Conservation (phyloP, 2,329 filamentous ascomycete species). For the Claviceps lovelessii region DNA sequence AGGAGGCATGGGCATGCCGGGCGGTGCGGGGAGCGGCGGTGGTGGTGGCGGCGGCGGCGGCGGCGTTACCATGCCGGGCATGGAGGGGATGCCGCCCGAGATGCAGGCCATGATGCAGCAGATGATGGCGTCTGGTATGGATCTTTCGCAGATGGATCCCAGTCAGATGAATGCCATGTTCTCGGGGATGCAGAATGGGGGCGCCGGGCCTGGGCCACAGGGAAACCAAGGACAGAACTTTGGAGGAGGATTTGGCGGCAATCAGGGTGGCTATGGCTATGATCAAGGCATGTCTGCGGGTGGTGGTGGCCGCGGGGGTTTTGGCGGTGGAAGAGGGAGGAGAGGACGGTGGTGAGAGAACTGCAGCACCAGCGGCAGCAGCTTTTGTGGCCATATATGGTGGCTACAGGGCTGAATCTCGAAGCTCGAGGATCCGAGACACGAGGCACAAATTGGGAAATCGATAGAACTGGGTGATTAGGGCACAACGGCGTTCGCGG, state of each 20-base stretch:
- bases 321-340: conserved; percentile 18
- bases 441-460: not conserved
- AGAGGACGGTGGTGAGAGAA: conserved; percentile 14
- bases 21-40: conserved; percentile 20
- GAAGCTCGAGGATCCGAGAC: not conserved
- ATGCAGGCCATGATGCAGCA: conserved; percentile 59
- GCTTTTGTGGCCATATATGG: not conserved
- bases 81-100: conserved; percentile 51
- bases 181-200: conserved; percentile 37
- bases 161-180: conserved; percentile 45
- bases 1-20: conserved; percentile 33
- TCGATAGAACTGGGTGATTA: not conserved
- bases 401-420: not conserved
- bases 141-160: conserved; percentile 52
- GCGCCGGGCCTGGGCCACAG: conserved; percentile 28
- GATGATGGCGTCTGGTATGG: conserved; percentile 52
- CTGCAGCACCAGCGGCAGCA: not conserved
- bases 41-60: conserved; percentile 19
- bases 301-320: conserved; percentile 18
- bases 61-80: conserved; percentile 31
- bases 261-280: conserved; percentile 37
- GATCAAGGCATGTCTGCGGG: conserved; percentile 32
- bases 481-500: conserved; percentile 2
- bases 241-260: conserved; percentile 36
- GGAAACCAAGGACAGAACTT: conserved; percentile 38